Evolutionary conservation across 2,329 filamentous ascomycete species (phyloP), one percentile per base, ranked within the genome.

Genomic region (Zasmidium cellare): DNA sequence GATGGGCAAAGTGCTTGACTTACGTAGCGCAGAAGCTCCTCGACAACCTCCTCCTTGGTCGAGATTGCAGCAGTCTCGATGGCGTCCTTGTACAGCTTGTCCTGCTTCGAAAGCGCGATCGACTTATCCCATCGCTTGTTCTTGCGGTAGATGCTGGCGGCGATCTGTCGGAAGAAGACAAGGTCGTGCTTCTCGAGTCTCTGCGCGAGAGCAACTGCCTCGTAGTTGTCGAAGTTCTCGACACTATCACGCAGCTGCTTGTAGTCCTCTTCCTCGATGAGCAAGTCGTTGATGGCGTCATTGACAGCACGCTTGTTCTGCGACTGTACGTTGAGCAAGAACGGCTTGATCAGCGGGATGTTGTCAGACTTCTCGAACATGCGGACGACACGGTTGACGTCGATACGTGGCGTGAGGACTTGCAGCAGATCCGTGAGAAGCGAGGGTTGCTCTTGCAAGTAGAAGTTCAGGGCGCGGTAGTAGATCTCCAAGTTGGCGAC

Each of bases 121-220:
- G 92, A 97, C 81, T 97, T 97, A 80, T 97, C 93, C 96, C 96
- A 99, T 64, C 94, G 87, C 88, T 97, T 97, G 83, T 96, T 97
- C 85, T 97, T 99, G 75, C 96, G 92, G 82, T 97, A 99, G 76
- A 99, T 99, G 78, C 84, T 96, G 65, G 96, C 92, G 3, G 94
- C 94, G 71, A 99, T 96, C 77, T 99, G 94, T 72, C 94, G 89
- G 89, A 99, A 99, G 84, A 99, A 99, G 64, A 99, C 92, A 50
- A 99, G 81, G 57, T 99, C 94, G 72, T 99, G 96, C 80, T 94
- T 94, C 84, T 99, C 96, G 11, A 99, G 83, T 56, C 94, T 90
- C 73, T 90, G 85, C 1, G 94, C 96, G 60, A 99, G 85, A 23
- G 96, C 92, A 48, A 96, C 90, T 2, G 93, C 89, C 74, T 99